Evolutionary conservation across 306 rosid species (phyloP).

Genomic region (Sesbania bispinosa): DNA sequence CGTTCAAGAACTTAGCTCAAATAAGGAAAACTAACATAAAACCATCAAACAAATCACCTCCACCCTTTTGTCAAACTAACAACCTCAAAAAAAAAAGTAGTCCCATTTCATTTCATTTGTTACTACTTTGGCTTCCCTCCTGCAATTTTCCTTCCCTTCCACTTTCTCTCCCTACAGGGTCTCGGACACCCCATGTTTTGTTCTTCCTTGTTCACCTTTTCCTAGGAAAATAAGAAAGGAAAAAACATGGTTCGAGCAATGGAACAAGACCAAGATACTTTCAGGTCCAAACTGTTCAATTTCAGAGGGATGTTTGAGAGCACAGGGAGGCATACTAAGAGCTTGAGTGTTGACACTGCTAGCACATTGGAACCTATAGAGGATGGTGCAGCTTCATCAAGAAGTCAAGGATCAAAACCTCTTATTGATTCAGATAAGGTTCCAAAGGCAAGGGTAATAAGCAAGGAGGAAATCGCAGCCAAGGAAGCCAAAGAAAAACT

Average conservation of each 20-base stretch:
- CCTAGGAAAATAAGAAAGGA: not conserved
- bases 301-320: slow-evolving; percentile 40
- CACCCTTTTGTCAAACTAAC: slow-evolving; percentile 43
- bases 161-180: slow-evolving; percentile 27
- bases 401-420: slow-evolving; percentile 47
- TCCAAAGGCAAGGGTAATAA: slow-evolving; percentile 29
- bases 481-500: slow-evolving; percentile 54
- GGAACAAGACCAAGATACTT: slow-evolving; percentile 44
- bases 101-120: slow-evolving; percentile 19
- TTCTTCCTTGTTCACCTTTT: slow-evolving; percentile 36
- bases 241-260: slow-evolving; percentile 43
- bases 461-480: slow-evolving; percentile 42
- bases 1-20: slow-evolving; percentile 48
- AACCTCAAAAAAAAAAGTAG: slow-evolving; percentile 6
- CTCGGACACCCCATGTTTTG: slow-evolving; percentile 43
- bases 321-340: slow-evolving; percentile 47
- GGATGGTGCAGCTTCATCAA: slow-evolving; percentile 35
- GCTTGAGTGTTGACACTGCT: slow-evolving; percentile 51
- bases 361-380: slow-evolving; percentile 17
- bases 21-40: slow-evolving; percentile 23
- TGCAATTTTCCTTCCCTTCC: not conserved
- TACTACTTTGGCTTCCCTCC: slow-evolving; percentile 25
- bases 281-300: slow-evolving; percentile 37
- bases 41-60: slow-evolving; percentile 42
- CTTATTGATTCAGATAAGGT: slow-evolving; percentile 2